phyloP scores from a whole-genome alignment of 2,329 filamentous ascomycete genomes.

The Curvularia verruculosa region DNA sequence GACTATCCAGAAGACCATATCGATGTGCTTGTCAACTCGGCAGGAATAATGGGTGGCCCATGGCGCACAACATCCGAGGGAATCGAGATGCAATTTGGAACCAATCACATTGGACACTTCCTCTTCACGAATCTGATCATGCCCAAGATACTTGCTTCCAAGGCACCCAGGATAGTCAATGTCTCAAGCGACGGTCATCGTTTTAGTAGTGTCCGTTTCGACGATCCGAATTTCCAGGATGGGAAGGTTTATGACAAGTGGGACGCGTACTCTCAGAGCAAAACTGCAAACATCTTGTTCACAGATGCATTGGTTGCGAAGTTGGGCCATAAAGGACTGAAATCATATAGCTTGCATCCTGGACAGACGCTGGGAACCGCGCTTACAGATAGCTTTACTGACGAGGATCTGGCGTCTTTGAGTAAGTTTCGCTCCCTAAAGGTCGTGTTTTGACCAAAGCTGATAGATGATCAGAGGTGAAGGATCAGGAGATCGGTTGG shows the following conservation, averaged over 20 bases:
- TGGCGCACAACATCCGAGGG: conserved; percentile 41
- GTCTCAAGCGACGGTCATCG: conserved; percentile 51
- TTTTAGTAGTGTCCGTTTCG: conserved; percentile 50
- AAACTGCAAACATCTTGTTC: conserved; percentile 57
- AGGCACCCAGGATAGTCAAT: conserved; percentile 50
- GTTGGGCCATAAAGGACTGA: conserved; percentile 29
- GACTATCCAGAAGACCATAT: conserved; percentile 41
- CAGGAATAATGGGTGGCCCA: conserved; percentile 47
- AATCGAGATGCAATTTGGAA: conserved; percentile 51
- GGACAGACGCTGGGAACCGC: conserved; percentile 35
- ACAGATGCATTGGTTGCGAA: conserved; percentile 31
- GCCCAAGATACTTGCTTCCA: conserved; percentile 47
- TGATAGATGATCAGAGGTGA: conserved; percentile 14
- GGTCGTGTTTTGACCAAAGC: background rate
- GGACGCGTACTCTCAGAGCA: conserved; percentile 59
- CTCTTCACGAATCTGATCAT: conserved; percentile 55
- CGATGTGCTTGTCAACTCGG: conserved; percentile 54
- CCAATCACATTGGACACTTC: conserved; percentile 60
- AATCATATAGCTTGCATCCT: conserved; percentile 40
- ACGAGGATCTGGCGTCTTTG: conserved; percentile 32
- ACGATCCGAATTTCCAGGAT: conserved; percentile 52
- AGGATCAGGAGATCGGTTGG: conserved; percentile 31
- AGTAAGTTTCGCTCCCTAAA: conserved; percentile 1
- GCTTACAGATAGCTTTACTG: conserved; percentile 25
- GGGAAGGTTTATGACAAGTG: conserved; percentile 52